Evolutionary conservation across 2,329 filamentous ascomycete genomes (phyloP).

Genomic region (Aureobasidium lini): DNA sequence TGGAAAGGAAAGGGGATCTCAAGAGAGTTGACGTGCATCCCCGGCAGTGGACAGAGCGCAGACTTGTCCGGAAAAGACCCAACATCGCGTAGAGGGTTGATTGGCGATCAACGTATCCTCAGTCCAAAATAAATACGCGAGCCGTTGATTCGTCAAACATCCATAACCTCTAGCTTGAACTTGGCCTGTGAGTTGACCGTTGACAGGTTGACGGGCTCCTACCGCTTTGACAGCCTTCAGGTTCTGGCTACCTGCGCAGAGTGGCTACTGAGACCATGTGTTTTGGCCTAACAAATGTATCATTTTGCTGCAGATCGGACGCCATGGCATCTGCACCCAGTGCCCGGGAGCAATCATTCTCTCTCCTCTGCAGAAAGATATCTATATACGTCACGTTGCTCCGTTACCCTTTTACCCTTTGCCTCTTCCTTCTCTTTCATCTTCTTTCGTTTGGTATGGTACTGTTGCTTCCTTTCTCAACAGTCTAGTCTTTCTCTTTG

Average conservation of each 20-base stretch:
- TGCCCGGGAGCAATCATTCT: slow-evolving; percentile 4
- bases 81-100: slow-evolving; percentile 2
- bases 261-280: slow-evolving; percentile 13
- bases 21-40: slow-evolving; percentile 8
- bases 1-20: neutral
- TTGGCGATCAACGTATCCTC: slow-evolving; percentile 3
- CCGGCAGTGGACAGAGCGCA: neutral
- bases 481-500: neutral
- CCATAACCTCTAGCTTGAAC: slow-evolving; percentile 4
- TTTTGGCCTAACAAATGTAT: slow-evolving; percentile 8
- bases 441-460: neutral
- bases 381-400: slow-evolving; percentile 12
- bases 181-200: slow-evolving; percentile 10
- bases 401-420: slow-evolving; percentile 1
- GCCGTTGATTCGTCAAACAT: slow-evolving; percentile 11
- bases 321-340: slow-evolving; percentile 11
- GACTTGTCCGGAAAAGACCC: neutral
- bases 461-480: neutral
- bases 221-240: slow-evolving; percentile 13
- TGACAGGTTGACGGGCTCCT: slow-evolving; percentile 12
- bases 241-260: slow-evolving; percentile 12
- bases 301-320: slow-evolving; percentile 4
- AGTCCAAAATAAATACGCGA: slow-evolving; percentile 10
- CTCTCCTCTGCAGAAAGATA: slow-evolving; percentile 5
- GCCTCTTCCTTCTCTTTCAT: neutral